phyloP scores from a whole-genome alignment of 106 monocot genomes.

The Acorus gramineus region DNA sequence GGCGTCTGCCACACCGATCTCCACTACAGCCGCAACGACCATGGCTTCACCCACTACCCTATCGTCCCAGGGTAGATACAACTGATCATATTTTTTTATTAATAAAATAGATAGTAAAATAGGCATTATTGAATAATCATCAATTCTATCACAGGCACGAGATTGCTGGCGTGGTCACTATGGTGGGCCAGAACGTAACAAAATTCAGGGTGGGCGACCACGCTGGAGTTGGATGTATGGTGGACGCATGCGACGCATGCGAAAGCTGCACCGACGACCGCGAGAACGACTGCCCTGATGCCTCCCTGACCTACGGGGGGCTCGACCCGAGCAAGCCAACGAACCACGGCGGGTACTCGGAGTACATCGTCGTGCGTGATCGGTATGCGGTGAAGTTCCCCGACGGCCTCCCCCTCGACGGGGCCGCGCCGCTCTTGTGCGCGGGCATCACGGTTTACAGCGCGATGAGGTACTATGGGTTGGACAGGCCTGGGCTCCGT shows the following conservation, averaged over 20 bases:
- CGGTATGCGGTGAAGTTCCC: conserved; percentile 1
- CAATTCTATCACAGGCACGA: not conserved
- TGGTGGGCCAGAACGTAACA: not conserved
- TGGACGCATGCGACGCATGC: not conserved
- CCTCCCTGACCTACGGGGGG: not conserved
- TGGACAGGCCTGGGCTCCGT: not conserved
- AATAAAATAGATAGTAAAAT: too few relatives aligned
- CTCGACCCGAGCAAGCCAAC: not conserved
- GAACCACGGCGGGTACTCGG: conserved; percentile 1
- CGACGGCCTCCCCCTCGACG: not conserved
- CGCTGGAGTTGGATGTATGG: not conserved
- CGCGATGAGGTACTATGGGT: too few relatives aligned
- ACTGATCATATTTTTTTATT: too few relatives aligned
- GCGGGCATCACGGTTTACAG: not conserved
- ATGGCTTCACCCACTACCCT: not conserved
- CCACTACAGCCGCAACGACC: not conserved
- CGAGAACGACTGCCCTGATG: not conserved
- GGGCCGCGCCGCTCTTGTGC: not conserved
- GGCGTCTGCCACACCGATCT: conserved; percentile 10
- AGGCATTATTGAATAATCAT: too few relatives aligned
- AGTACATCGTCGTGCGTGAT: not conserved
- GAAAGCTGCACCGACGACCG: not conserved
- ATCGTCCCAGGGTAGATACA: conserved; percentile 6
- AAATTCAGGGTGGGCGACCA: conserved; percentile 2
- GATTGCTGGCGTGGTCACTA: not conserved